Conservation (phyloP, 345 rosid genomes). For the Reutealis trisperma region DNA sequence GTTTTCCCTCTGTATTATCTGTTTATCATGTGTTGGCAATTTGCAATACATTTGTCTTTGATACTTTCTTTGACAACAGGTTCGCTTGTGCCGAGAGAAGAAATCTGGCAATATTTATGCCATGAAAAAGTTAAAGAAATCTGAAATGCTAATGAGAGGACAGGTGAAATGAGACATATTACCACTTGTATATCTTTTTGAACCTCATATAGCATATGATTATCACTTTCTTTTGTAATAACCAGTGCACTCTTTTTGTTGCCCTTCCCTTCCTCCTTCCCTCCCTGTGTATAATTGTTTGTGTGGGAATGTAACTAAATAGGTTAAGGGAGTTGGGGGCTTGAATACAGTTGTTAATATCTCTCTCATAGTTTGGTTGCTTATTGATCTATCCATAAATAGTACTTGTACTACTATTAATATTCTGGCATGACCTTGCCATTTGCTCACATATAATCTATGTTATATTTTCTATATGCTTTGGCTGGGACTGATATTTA, state of each 20-base stretch:
- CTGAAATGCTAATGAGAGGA: conserved; percentile 95
- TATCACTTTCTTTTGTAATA: background rate
- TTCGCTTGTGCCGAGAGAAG: conserved; percentile 85
- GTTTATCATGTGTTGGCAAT: conserved; percentile 6
- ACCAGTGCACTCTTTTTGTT: background rate
- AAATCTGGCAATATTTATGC: conserved; percentile 97
- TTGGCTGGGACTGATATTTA: background rate
- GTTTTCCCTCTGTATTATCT: conserved; percentile 5
- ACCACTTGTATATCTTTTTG: conserved; percentile 10
- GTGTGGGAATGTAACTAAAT: background rate
- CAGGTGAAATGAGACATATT: conserved; percentile 58
- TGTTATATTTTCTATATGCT: background rate
- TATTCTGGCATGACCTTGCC: background rate
- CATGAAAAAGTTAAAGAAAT: conserved; percentile 98
- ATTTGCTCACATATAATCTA: background rate
- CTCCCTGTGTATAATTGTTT: background rate
- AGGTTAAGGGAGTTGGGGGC: background rate
- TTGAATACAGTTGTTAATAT: background rate
- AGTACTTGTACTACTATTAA: background rate
- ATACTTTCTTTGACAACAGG: conserved; percentile 48
- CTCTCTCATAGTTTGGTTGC: too few relatives aligned
- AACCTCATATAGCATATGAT: background rate
- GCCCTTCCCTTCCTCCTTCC: background rate
- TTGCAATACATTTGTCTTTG: conserved; percentile 9
- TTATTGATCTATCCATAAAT: too few relatives aligned